Evolutionary conservation across 345 rosid genomes (phyloP), one percentile per base, ranked within the genome.

Genomic region (Balakata baccata): DNA sequence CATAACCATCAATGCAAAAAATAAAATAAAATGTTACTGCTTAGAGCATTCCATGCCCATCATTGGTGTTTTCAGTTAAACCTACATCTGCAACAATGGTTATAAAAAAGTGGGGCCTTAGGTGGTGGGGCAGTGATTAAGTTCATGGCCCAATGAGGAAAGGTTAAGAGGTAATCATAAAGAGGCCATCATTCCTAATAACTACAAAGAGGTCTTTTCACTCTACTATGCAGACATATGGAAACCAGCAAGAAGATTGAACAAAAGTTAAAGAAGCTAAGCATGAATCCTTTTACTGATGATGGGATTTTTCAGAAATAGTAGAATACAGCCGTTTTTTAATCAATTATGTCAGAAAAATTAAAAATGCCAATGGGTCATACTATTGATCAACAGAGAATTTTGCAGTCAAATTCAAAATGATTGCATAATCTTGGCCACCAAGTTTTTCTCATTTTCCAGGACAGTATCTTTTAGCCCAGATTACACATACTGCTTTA

Each of bases 341-440:
- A 66, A 77, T 79, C 66, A 65, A 69, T 20, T 63, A 34, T 39
- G 14, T 38, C 23, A 11, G 1, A 13, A 52, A 65, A 64, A 65
- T 14, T 38, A 62, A 61, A 71, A 68, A 39, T 58, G 63, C 17
- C 38, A 60, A 53, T 73, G 76, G 70, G 69, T 50, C 64, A 58
- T 78, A 68, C 71, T 20, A 20, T 73, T 16, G 11, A 77, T 79
- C 67, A 66, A 60, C 47, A 56, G 47, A 45, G 65, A 29, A 59
- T 72, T 77, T 72, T 77, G 69, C 76, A 79, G 82, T 84, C 82
- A 81, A 79, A 66, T 75, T 74, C 77, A 60, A 71, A 39, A 78
- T 82, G 78, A 80, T 84, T 73, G 70, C 73, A 56, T 66, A 62
- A 77, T 79, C 83, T 79, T n/a, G 6, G 54, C 71, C 79, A 67